phyloP scores from a whole-genome alignment of 2,329 filamentous ascomycete genomes.

The Beauveria scarabaeidicola region DNA sequence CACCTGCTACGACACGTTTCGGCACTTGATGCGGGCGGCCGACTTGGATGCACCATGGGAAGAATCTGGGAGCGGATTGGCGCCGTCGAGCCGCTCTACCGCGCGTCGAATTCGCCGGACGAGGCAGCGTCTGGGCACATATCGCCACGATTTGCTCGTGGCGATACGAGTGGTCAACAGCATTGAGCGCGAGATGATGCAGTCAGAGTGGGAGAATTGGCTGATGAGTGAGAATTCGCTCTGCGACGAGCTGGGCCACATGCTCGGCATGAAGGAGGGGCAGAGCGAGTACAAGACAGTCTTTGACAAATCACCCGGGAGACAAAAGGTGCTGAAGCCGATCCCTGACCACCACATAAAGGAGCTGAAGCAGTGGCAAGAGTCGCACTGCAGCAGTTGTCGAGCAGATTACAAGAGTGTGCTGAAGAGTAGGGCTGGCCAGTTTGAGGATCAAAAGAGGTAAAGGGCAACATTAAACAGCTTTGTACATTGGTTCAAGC shows the following conservation, averaged over 20 bases:
- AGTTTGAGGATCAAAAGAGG: neutral
- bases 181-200: constrained; percentile 77
- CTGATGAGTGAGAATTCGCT: constrained; percentile 67
- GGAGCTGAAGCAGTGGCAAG: constrained; percentile 7
- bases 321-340: constrained; percentile 25
- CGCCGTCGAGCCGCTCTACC: constrained; percentile 42
- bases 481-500: neutral
- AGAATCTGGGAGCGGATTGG: constrained; percentile 39
- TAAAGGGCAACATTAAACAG: neutral
- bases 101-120: constrained; percentile 64
- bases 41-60: constrained; percentile 51
- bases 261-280: constrained; percentile 29
- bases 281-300: constrained; percentile 16
- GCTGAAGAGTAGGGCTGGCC: neutral
- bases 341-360: constrained; percentile 4
- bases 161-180: constrained; percentile 84
- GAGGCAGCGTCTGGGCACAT: constrained; percentile 72
- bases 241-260: constrained; percentile 54
- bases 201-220: constrained; percentile 92
- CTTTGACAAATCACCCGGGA: constrained; percentile 13
- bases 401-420: neutral
- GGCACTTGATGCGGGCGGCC: constrained; percentile 47
- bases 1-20: constrained; percentile 54
- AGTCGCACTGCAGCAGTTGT: constrained; percentile 8
- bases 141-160: constrained; percentile 84